Conservation (phyloP, 2,329 filamentous ascomycete genomes). For the Colletotrichum trifolii region DNA sequence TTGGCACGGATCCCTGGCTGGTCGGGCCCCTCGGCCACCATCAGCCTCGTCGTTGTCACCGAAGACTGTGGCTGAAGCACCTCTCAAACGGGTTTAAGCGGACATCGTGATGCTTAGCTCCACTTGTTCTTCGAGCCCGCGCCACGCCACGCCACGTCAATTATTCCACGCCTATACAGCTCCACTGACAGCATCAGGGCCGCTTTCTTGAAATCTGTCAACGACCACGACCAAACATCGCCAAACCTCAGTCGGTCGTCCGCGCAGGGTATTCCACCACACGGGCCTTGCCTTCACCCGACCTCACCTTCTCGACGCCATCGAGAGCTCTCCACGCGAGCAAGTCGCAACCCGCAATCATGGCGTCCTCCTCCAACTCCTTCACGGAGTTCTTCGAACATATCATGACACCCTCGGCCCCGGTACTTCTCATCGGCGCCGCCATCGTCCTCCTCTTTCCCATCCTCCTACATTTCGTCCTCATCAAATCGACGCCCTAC, state of each 20-base stretch:
- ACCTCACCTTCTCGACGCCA: not conserved
- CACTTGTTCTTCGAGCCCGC: slow-evolving; percentile 1
- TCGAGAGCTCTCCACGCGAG: not conserved
- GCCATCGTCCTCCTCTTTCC: slow-evolving; percentile 79
- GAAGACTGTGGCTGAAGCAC: slow-evolving; percentile 14
- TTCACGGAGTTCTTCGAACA: slow-evolving; percentile 58
- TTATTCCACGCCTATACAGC: not conserved
- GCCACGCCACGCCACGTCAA: no score
- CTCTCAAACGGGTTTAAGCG: not conserved
- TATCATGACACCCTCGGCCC: slow-evolving; percentile 68
- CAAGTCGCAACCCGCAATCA: slow-evolving; percentile 40
- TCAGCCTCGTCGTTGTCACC: slow-evolving; percentile 22
- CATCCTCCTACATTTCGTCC: slow-evolving; percentile 78
- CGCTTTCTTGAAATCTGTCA: slow-evolving; percentile 36
- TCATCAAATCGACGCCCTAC: slow-evolving; percentile 75
- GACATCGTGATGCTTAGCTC: not conserved
- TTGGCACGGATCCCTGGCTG: slow-evolving; percentile 24
- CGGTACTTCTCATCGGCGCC: slow-evolving; percentile 75
- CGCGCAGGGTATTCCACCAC: slow-evolving; percentile 20
- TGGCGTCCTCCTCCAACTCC: slow-evolving; percentile 51
- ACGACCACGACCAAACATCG: slow-evolving; percentile 28
- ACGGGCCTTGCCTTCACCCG: not conserved
- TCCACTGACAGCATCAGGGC: slow-evolving; percentile 22
- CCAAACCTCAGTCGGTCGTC: slow-evolving; percentile 22
- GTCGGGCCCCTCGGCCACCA: slow-evolving; percentile 10